Evolutionary conservation across 2,329 filamentous ascomycete genomes (phyloP), one percentile per base, ranked within the genome.

Genomic region (Ophiostoma australiae): DNA sequence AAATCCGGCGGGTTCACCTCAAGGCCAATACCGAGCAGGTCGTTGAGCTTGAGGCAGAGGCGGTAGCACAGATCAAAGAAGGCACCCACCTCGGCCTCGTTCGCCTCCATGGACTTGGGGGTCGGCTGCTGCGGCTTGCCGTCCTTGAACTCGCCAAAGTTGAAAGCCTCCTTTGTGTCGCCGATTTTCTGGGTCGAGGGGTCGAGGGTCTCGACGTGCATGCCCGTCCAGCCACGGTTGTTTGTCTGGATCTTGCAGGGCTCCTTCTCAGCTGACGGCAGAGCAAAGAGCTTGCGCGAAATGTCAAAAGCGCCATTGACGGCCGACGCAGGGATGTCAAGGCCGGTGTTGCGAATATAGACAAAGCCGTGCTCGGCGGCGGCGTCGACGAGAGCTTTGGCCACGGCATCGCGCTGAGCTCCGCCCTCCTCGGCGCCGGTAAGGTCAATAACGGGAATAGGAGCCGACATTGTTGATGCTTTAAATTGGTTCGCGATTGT

Each of bases 141-240:
- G 73, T 88, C 75, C 71, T 83, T 78, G 78, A 95, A 97, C 75
- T 92, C 88, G 74, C 90, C 92, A 77, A 98, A 91, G 82, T 98
- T 99, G 84, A 98, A 94, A 52, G 91, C 94, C 92, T 97, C 92
- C 84, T 97, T 97, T 76, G 92, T 93, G 77, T 97, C 93, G 20
- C 92, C 92, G 41, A 89, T 84, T 89, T 93, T 74, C 33, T 97
- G 93, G 71, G 89, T 88, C 75, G 89, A 88, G 2, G 94, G 93
- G 78, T 98, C 94, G 13, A 98, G 82, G 0, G 90, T 94, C 81
- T 99, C 94, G 15, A 88, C 88, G 76, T 94, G 91, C 91, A 97
- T 94, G 20, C 88, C 89, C 1, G 91, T 87, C 93, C 94, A 99
- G 72, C 94, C 95, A 61, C 89, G 87, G 77, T 98, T 98, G 82